Evolutionary conservation across 2,329 filamentous ascomycete species (phyloP).

Genomic region (Teratosphaeriaceae sp.): DNA sequence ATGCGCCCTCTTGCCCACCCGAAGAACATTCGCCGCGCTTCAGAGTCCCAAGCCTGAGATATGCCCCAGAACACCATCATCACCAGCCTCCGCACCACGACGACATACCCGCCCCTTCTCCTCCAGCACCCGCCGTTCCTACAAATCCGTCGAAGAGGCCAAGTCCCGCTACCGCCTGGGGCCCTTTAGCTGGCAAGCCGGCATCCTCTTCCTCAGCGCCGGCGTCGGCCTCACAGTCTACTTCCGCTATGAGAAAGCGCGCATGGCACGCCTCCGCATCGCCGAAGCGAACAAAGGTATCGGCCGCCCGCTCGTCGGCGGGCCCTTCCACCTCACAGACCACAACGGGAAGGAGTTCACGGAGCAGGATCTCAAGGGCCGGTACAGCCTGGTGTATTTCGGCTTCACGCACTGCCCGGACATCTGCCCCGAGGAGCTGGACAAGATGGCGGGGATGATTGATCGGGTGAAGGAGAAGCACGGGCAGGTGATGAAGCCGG

Average conservation of each 20-base stretch:
- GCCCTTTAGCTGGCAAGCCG: constrained; percentile 91
- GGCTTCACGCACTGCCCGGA: constrained; percentile 98
- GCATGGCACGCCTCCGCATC: constrained; percentile 81
- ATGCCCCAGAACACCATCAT: constrained; percentile 15
- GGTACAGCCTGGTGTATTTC: constrained; percentile 88
- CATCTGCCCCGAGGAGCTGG: constrained; percentile 97
- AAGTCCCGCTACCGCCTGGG: constrained; percentile 40
- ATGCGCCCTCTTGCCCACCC: constrained; percentile 16
- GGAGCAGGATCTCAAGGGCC: constrained; percentile 75
- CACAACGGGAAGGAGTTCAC: constrained; percentile 73
- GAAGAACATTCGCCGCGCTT: constrained; percentile 16
- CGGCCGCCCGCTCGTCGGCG: constrained; percentile 87
- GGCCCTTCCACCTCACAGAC: constrained; percentile 74
- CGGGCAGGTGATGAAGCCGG: constrained; percentile 56
- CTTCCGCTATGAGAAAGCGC: constrained; percentile 87
- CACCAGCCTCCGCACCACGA: constrained; percentile 2
- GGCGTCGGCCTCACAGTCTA: constrained; percentile 77
- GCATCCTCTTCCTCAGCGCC: constrained; percentile 73
- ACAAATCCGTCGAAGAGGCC: constrained; percentile 40
- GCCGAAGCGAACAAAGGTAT: constrained; percentile 91
- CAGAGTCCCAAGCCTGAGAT: constrained; percentile 21
- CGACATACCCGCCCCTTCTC: constrained; percentile 18
- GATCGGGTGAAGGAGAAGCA: constrained; percentile 53
- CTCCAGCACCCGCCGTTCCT: constrained; percentile 16
- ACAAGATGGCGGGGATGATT: constrained; percentile 98